Evolutionary conservation across 2,329 filamentous ascomycete genomes (phyloP).

Genomic region (Cladophialophora exuberans): DNA sequence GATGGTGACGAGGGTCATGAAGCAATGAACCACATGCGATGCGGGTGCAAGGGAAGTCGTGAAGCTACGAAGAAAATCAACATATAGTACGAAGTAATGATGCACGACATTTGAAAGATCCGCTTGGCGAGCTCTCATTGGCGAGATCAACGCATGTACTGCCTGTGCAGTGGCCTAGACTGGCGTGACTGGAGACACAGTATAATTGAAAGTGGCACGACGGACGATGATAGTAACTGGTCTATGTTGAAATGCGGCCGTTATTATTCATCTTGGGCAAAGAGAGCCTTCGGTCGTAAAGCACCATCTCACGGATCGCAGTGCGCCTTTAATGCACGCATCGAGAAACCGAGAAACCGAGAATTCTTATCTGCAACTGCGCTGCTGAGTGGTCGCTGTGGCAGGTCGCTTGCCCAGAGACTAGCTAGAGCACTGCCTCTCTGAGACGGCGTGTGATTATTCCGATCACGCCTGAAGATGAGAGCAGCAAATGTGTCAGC

Average conservation of each 20-base stretch:
- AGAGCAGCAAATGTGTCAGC: background rate
- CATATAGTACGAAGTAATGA: no score
- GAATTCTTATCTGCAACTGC: slow-evolving; percentile 1
- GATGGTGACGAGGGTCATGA: no score
- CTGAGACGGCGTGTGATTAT: background rate
- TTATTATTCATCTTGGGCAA: no score
- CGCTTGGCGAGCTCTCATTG: slow-evolving; percentile 23
- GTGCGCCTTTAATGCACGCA: slow-evolving; percentile 19
- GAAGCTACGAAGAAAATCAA: background rate
- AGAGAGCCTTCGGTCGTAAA: background rate
- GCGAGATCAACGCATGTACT: background rate
- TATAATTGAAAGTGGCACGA: no score
- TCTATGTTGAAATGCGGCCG: no score
- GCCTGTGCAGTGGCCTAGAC: no score
- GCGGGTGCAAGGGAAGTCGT: background rate
- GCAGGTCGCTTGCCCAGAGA: slow-evolving; percentile 12
- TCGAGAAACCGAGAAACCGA: slow-evolving; percentile 6
- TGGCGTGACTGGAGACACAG: no score
- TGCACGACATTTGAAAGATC: slow-evolving; percentile 14
- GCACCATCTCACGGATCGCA: background rate
- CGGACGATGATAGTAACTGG: no score
- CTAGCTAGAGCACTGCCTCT: slow-evolving; percentile 26
- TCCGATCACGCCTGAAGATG: slow-evolving; percentile 2
- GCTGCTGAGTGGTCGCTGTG: background rate
- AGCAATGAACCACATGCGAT: background rate